Evolutionary conservation across 2,329 filamentous ascomycete species (phyloP).

Genomic region (Periglandula ipomoeae): DNA sequence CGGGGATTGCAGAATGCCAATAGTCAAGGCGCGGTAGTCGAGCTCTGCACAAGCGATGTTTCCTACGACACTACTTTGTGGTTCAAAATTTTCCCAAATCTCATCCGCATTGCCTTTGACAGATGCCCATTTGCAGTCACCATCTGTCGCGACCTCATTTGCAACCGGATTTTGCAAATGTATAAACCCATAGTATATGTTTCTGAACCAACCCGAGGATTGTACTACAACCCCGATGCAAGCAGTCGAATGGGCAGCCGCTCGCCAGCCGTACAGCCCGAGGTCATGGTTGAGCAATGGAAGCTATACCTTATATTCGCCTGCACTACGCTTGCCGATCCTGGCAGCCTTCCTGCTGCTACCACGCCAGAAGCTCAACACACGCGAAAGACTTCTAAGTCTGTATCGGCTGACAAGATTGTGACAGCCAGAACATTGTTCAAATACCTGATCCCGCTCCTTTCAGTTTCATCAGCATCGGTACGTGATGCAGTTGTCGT

Average conservation of each 20-base stretch:
- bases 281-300: slow-evolving; percentile 93
- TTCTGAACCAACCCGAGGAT: slow-evolving; percentile 61
- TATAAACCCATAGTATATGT: slow-evolving; percentile 73
- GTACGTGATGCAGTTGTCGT: slow-evolving; percentile 86
- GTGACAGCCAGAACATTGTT: slow-evolving; percentile 84
- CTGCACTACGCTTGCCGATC: slow-evolving; percentile 85
- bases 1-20: slow-evolving; percentile 80
- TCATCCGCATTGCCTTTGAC: slow-evolving; percentile 83
- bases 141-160: slow-evolving; percentile 83
- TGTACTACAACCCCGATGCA: slow-evolving; percentile 53
- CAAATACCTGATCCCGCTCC: slow-evolving; percentile 79
- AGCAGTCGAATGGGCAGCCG: slow-evolving; percentile 42
- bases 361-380: slow-evolving; percentile 56
- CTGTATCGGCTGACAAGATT: slow-evolving; percentile 63
- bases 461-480: slow-evolving; percentile 69
- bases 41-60: slow-evolving; percentile 90
- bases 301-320: slow-evolving; percentile 96
- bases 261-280: slow-evolving; percentile 64
- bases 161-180: slow-evolving; percentile 87
- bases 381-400: slow-evolving; percentile 68
- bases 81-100: slow-evolving; percentile 96
- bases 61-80: slow-evolving; percentile 91
- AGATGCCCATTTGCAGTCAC: slow-evolving; percentile 87
- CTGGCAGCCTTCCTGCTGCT: slow-evolving; percentile 45
- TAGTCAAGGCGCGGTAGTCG: slow-evolving; percentile 76